phyloP scores from a whole-genome alignment of 306 rosid species.

The Cucumis cinereus region DNA sequence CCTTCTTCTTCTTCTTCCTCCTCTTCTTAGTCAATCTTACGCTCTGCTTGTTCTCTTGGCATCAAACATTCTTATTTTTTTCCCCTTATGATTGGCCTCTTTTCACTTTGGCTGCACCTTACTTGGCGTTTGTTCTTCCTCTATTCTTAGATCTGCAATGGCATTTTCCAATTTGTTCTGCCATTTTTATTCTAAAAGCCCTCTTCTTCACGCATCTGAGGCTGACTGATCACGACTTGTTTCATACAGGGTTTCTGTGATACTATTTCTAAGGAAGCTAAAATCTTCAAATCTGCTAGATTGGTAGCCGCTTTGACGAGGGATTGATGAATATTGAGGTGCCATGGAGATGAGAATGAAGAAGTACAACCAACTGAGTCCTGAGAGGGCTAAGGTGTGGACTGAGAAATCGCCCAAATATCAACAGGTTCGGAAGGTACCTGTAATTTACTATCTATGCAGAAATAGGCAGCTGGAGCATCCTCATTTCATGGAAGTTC shows the following conservation, averaged over 20 bases:
- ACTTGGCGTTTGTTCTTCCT: not conserved
- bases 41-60: not conserved
- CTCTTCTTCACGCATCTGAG: not conserved
- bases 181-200: not conserved
- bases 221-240: not conserved
- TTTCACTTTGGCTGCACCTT: not conserved
- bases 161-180: conserved; percentile 3
- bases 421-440: conserved; percentile 61
- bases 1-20: not conserved
- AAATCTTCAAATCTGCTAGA: not conserved
- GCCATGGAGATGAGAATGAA: conserved; percentile 63
- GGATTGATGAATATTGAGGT: conserved; percentile 19
- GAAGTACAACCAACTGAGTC: conserved; percentile 67
- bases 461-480: conserved; percentile 84
- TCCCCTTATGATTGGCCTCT: not conserved
- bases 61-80: not conserved
- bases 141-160: not conserved
- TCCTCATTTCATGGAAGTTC: conserved; percentile 96
- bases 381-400: conserved; percentile 87
- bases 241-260: not conserved
- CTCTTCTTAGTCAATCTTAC: not conserved
- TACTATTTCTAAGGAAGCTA: not conserved
- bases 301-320: not conserved
- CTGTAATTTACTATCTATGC: conserved; percentile 75
- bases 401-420: conserved; percentile 82